Base-by-base conservation (phyloP, 1,284 basidiomycete genomes). In the Ustilago trichophora region DNA sequence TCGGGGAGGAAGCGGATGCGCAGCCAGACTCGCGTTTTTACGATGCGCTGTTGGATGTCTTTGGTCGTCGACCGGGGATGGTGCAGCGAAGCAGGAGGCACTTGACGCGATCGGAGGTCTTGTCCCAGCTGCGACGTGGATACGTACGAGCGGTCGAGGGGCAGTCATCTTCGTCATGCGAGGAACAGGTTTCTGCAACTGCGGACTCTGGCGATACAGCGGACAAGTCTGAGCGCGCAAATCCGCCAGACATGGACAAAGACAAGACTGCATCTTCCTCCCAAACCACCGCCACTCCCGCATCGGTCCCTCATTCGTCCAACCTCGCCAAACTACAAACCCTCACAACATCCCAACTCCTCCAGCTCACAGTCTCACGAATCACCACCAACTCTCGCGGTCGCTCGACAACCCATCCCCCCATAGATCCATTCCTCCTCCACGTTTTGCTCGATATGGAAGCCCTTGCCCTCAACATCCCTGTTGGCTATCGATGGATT, bases 21-120 rank as follows among this genome's bases (percentile, higher is more conserved):
- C 26, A 31, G 16, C 67, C 62, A 10, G 68, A 71, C 37, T 42
- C 49, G 22, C 40, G 51, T 6, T 66, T 71, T 45, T 71, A 42
- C 33, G 57, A 66, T 44, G 63, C 57, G 9, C 6, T 71, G 3
- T 34, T 71, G 33, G 47, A 45, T 26, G 50, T 66, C 26, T 55
- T 71, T 44, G 63, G 68, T 26, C 56, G 53, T 19, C 51, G 62
- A 6, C 6, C 45, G 4, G 64, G 57, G 3, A 67, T 67, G 64
- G 18, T 47, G 2, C 46, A 45, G 34, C 57, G 58, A 33, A 53
- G 57, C 42, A 38, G 27, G 21, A 50, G 19, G n/a, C 27, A 67
- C 18, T n/a, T n/a, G 4, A 43, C 52, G 4, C 64, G 47, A 5
- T 59, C 64, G 1, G 48, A 48, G 13, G 36, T 22, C 4, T 27